These are phyloP conservation scores for Dactylella cylindrospora DNA, from an alignment of 2,329 filamentous ascomycete genomes.

Conservation along the genomic window DNA sequence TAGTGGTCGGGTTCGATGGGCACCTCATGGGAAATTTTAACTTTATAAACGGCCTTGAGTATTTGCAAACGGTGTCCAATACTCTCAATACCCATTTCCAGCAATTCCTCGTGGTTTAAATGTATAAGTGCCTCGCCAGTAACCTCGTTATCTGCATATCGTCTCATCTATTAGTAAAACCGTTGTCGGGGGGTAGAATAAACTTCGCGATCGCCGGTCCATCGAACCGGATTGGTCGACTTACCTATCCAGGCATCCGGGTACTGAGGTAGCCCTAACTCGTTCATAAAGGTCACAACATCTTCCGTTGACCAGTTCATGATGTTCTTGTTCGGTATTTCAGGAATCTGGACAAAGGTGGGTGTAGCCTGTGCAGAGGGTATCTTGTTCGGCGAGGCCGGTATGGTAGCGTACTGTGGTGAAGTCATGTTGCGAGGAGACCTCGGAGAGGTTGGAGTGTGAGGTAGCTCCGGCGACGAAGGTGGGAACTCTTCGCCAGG, in stretches of 20 bases:
- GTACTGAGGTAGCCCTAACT: slow-evolving; percentile 79
- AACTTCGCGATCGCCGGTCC: neutral
- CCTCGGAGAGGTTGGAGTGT: slow-evolving; percentile 42
- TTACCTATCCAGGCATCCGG: slow-evolving; percentile 78
- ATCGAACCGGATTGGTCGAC: slow-evolving; percentile 51
- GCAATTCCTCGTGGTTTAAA: slow-evolving; percentile 86
- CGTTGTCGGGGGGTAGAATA: neutral
- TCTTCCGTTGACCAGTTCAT: slow-evolving; percentile 82
- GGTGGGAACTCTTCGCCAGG: slow-evolving; percentile 42
- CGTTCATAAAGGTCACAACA: slow-evolving; percentile 82
- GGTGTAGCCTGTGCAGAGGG: slow-evolving; percentile 43
- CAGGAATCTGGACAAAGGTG: slow-evolving; percentile 50
- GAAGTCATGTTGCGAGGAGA: slow-evolving; percentile 44
- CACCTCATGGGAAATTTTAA: slow-evolving; percentile 91
- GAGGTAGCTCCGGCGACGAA: slow-evolving; percentile 41
- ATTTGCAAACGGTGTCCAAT: slow-evolving; percentile 94
- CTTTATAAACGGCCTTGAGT: slow-evolving; percentile 91
- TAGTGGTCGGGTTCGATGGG: slow-evolving; percentile 92
- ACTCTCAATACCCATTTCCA: slow-evolving; percentile 89
- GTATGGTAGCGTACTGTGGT: slow-evolving; percentile 41
- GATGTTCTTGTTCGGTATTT: slow-evolving; percentile 68
- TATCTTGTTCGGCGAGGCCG: slow-evolving; percentile 42
- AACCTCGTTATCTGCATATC: slow-evolving; percentile 78
- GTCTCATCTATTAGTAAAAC: neutral
- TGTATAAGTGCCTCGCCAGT: slow-evolving; percentile 87